Evolutionary conservation across 2,329 filamentous ascomycete genomes (phyloP).

Genomic region (Talaromyces albobiverticillius): DNA sequence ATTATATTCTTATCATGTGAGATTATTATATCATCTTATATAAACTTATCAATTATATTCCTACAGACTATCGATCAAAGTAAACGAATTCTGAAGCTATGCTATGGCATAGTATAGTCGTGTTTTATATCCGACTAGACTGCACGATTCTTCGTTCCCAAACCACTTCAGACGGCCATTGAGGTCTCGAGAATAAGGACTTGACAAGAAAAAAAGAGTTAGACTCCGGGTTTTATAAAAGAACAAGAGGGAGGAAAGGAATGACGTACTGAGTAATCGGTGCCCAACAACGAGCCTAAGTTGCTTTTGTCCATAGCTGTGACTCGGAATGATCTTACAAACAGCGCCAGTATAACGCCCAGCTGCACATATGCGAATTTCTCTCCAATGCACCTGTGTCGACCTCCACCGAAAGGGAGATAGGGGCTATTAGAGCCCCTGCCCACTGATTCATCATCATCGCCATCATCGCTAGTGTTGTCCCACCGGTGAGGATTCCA

Average conservation of each 20-base stretch:
- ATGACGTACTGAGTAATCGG: constrained; percentile 7
- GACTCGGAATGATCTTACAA: constrained; percentile 78
- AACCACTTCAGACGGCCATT: neutral
- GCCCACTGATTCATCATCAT: constrained; percentile 69
- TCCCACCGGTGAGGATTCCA: constrained; percentile 96
- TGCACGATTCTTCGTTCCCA: constrained; percentile 13
- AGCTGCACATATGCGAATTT: constrained; percentile 94
- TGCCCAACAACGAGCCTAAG: neutral
- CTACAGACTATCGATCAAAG: no score
- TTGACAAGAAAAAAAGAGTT: neutral
- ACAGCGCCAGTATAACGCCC: constrained; percentile 74
- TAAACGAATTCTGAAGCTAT: no score
- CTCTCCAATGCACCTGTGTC: constrained; percentile 94
- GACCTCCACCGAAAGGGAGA: constrained; percentile 87
- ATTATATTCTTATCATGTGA: no score
- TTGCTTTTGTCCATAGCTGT: constrained; percentile 62
- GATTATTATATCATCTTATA: no score
- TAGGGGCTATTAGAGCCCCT: constrained; percentile 90
- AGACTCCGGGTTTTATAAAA: neutral
- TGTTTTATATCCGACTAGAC: no score
- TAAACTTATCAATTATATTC: no score
- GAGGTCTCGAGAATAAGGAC: constrained; percentile 14
- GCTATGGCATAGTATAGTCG: no score
- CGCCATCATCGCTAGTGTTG: constrained; percentile 37
- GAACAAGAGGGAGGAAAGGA: neutral